Evolutionary conservation across 2,329 filamentous ascomycete genomes (phyloP), one percentile per base, ranked within the genome.

Genomic region (Colletotrichum echinochloae): DNA sequence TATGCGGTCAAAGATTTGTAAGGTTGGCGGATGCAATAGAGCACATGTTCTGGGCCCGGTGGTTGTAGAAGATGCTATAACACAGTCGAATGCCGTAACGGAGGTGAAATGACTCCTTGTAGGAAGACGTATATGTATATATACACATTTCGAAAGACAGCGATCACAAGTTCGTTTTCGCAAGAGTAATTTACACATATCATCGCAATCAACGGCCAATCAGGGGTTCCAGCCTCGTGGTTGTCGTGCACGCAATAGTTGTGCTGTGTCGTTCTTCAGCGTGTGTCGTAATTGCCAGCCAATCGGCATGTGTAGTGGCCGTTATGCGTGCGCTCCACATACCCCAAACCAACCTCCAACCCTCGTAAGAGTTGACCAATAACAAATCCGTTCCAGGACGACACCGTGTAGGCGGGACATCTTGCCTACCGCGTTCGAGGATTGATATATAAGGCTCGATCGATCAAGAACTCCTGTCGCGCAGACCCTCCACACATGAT

Each of bases 341-440:
- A 4, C 46, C 33, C 60, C 30, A 28, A 28, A 9, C n/a, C 35
- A 33, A 52, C 60, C 33, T 39, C 35, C 9, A 35, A 39, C 1
- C 28, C 20, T 62, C 60, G 60, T 62, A 62, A 62, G 23, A 44
- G 41, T 23, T 23, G 7, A 35, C 60, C 60, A 62, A 62, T 62
- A 8, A 16, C 20, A 49, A 16, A 5, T 37, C 35, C 23, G 11
- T n/a, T 37, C 30, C 12, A 49, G 16, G n/a, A 37, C 35, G 44
- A 60, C 44, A 37, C 23, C 8, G 33, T 12, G 12, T 18, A 48
- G 28, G 35, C 33, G 14, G 2, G 26, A 9, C 20, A 37, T 35
- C 20, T 59, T 14, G 7, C 6, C 28, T 23, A 16, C 1, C 3
- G 5, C 23, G 11, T 20, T 18, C 4, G 3, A 48, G 30, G 12